These are phyloP conservation scores for Spergularia marina DNA, from an alignment of 148 eudicot genomes.

Conservation along the genomic window DNA sequence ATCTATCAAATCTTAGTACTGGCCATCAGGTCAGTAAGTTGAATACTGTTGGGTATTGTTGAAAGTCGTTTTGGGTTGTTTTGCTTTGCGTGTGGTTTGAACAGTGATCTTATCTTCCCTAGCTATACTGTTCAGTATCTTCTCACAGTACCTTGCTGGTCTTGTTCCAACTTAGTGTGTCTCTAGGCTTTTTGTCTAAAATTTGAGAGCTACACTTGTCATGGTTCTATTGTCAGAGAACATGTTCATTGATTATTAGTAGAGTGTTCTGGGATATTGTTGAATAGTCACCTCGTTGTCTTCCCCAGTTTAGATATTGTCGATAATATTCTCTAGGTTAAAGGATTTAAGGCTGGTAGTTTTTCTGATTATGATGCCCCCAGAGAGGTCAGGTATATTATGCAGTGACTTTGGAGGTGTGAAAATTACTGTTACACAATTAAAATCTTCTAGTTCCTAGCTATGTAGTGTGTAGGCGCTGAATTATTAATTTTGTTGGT, in stretches of 20 bases:
- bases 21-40: not conserved
- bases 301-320: not conserved
- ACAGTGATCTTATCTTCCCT: not conserved
- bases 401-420: not conserved
- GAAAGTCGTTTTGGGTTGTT: constrained; percentile 10
- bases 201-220: constrained; percentile 10
- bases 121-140: not conserved
- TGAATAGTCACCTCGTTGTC: not conserved
- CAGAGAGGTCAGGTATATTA: not conserved
- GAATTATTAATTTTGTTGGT: not conserved
- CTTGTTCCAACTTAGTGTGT: constrained; percentile 2
- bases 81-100: not conserved
- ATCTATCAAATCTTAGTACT: not conserved
- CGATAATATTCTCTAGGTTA: not conserved
- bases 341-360: not conserved
- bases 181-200: not conserved
- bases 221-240: not conserved
- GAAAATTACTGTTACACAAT: not conserved
- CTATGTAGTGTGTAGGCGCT: constrained; percentile 10
- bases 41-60: constrained; percentile 4
- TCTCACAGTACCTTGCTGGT: not conserved
- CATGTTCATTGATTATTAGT: not conserved
- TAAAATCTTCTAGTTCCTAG: not conserved
- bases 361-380: not conserved
- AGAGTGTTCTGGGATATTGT: not conserved